Evolutionary conservation across 2,329 filamentous ascomycete genomes (phyloP).

Genomic region (Arthroderma sp.): DNA sequence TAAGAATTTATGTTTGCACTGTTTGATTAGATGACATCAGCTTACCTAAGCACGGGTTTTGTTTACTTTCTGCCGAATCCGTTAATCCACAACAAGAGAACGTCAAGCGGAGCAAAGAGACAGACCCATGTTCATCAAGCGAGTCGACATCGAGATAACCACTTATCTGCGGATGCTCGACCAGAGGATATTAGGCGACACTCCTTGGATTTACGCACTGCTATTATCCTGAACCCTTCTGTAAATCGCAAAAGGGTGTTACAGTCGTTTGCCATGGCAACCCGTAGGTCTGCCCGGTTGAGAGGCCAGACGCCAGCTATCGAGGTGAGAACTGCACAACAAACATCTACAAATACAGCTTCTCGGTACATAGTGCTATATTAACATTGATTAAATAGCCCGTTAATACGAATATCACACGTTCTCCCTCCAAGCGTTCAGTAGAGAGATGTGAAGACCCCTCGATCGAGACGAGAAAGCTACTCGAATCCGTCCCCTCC

Average conservation of each 20-base stretch:
- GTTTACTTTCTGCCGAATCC: constrained; percentile 4
- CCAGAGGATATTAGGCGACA: too few species aligned
- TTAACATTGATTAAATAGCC: constrained; percentile 9
- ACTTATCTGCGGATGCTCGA: not conserved
- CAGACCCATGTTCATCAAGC: not conserved
- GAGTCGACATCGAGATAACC: not conserved
- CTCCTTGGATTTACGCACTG: too few species aligned
- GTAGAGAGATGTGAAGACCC: not conserved
- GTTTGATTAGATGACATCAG: not conserved
- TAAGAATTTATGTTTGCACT: not conserved
- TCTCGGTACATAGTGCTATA: constrained; percentile 11
- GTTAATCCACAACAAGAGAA: not conserved
- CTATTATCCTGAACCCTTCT: not conserved
- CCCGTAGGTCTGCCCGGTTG: constrained; percentile 33
- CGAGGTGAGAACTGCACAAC: constrained; percentile 22
- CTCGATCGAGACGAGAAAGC: not conserved
- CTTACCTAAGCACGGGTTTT: not conserved
- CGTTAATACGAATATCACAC: not conserved
- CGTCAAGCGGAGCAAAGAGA: not conserved
- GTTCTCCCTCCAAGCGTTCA: not conserved
- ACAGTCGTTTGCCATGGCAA: constrained; percentile 22
- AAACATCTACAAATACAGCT: too few species aligned
- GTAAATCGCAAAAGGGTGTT: not conserved
- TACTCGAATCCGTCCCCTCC: not conserved
- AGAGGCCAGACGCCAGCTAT: constrained; percentile 21